Base-by-base conservation (phyloP, 805 yeast species). In the Yamadazyma akitaensis region DNA sequence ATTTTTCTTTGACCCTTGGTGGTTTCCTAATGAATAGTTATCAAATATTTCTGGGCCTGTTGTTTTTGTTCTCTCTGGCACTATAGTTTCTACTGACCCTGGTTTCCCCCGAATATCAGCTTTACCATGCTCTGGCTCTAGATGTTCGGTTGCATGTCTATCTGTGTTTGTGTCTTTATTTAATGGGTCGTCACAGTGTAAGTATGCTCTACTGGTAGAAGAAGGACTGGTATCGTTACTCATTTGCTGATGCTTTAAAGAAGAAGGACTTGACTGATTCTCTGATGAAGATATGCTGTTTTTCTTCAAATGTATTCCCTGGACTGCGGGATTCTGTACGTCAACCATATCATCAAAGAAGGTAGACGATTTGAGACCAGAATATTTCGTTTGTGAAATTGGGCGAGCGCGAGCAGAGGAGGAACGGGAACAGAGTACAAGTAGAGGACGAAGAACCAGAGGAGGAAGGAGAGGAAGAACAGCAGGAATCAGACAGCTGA, bases 201-300 rank as follows among this genome's bases (percentile, higher is more conserved):
- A 26, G 16, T 41, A 21, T 37, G 33, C 13, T 33, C 19, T 34
- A 25, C 47, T 43, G 17, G 53, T 42, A 13, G 56, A 52, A 2
- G 52, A 46, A 5, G 56, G 56, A 18, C 50, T 44, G 9, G 56
- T 52, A 8, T 48, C 56, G 42, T 50, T 52, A 30, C 53, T 50
- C 13, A 47, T 18, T 10, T 19, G 28, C 25, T 51, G 50, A 43
- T 51, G 37, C 33, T 47, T 51, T 14, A 49, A 43, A 2, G 55
- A 52, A 19, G 49, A 47, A 13, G 52, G 55, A 19, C 51, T 43
- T 7, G 55, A 52, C 4, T 49, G 51, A 18, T 43, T 42, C 9
- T 47, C 50, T 19, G 51, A 48, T 9, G 49, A 46, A 14, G 40
- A 35, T 17, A 42, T 26, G 35, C 36, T 26, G 5, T 25, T 9